Conservation (phyloP, 139 green algal genomes). For the Chlamydomonas incerta region DNA sequence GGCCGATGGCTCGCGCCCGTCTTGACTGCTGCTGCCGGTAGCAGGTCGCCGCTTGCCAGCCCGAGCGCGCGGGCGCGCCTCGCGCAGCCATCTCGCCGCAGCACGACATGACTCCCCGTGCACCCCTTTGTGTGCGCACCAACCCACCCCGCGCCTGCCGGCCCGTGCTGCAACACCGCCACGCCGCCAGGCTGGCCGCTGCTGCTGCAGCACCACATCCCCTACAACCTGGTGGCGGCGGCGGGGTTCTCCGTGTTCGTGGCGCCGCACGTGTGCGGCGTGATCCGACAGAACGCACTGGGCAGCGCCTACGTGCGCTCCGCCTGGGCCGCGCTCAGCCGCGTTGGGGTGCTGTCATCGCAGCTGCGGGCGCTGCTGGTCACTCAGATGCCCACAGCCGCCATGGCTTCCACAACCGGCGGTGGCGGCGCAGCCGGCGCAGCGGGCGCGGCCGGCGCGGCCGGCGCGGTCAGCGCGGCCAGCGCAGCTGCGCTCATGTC, state of each 20-base stretch:
- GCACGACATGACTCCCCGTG: too few species aligned
- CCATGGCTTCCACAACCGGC: background rate
- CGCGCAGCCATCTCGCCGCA: too few species aligned
- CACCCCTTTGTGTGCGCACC: too few species aligned
- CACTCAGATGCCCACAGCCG: background rate
- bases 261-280: slow-evolving; percentile 1
- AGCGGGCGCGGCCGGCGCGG: too few species aligned
- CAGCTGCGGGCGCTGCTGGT: background rate
- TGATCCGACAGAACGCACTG: background rate
- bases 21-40: too few species aligned
- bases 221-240: slow-evolving; percentile 2
- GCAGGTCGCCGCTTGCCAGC: too few species aligned
- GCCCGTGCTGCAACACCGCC: too few species aligned
- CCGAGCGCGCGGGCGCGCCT: too few species aligned
- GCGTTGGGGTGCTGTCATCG: background rate
- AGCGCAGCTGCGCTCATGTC: background rate
- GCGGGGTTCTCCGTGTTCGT: background rate
- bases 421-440: background rate
- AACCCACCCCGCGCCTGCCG: too few species aligned
- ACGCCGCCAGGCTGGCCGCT: background rate
- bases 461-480: background rate
- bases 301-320: background rate
- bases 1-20: too few species aligned
- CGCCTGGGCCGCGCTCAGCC: background rate
- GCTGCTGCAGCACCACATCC: slow-evolving; percentile 17